phyloP scores from a whole-genome alignment of 129 eudicot genomes.

The Pseudognaphalium luteoalbum region DNA sequence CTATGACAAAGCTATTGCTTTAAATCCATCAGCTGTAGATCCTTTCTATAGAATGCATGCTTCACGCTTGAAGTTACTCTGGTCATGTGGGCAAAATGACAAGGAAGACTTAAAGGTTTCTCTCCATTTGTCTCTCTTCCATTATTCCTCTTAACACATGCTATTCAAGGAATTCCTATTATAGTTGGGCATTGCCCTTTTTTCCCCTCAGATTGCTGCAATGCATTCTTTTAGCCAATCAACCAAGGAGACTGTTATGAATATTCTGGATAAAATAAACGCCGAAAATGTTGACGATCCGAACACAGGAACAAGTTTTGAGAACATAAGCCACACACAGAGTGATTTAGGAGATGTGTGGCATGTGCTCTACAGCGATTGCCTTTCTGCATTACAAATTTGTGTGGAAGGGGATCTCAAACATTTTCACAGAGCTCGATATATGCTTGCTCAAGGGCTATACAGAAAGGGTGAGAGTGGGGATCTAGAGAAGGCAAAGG shows the following conservation, averaged over 20 bases:
- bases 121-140: conserved; percentile 5
- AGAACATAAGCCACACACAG: conserved; percentile 23
- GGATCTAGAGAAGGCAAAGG: conserved; percentile 87
- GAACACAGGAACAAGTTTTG: conserved; percentile 12
- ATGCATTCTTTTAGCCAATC: conserved; percentile 57
- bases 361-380: conserved; percentile 80
- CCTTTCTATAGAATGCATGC: conserved; percentile 99
- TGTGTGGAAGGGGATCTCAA: conserved; percentile 98
- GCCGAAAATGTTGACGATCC: conserved; percentile 19
- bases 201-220: conserved; percentile 66
- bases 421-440: conserved; percentile 96
- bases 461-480: conserved; percentile 66
- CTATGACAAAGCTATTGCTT: conserved; percentile 75
- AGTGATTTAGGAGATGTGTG: conserved; percentile 50
- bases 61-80: conserved; percentile 95
- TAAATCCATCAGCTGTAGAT: conserved; percentile 95
- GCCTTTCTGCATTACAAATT: conserved; percentile 80
- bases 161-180: neutral
- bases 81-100: conserved; percentile 61
- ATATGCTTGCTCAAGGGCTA: conserved; percentile 97
- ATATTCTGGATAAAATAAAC: conserved; percentile 37
- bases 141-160: neutral
- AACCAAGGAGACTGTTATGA: conserved; percentile 49
- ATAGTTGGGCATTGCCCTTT: neutral
- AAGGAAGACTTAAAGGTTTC: conserved; percentile 69